phyloP scores from a whole-genome alignment of 1,284 basidiomycete species.

The Naganishia albida region DNA sequence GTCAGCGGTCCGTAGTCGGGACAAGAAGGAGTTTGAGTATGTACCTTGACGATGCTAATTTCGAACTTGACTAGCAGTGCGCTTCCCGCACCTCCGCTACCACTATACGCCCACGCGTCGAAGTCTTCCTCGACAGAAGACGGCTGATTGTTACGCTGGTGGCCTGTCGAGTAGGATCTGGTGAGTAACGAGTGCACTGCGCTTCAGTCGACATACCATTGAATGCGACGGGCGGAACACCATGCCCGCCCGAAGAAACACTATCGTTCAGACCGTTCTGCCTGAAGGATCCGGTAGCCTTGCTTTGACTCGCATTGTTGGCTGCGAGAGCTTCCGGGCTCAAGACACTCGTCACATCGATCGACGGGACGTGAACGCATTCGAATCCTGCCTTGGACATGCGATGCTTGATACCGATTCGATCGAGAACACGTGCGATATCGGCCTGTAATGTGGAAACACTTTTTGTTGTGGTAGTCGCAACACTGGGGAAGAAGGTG shows the following conservation, averaged over 20 bases:
- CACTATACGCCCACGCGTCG: conserved; percentile 67
- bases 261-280: conserved; percentile 1
- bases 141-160: not conserved
- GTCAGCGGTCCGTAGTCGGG: conserved; percentile 9
- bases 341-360: conserved; percentile 76
- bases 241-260: conserved; percentile 1
- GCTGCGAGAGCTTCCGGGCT: conserved; percentile 21
- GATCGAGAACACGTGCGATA: conserved; percentile 80
- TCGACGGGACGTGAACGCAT: conserved; percentile 90
- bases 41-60: conserved; percentile 88
- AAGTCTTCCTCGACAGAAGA: conserved; percentile 59
- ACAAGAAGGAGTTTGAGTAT: conserved; percentile 44
- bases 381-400: conserved; percentile 91
- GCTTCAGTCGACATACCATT: not conserved
- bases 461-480: conserved; percentile 90
- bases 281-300: not conserved
- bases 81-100: conserved; percentile 58
- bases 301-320: conserved; percentile 1
- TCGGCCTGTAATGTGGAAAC: conserved; percentile 78
- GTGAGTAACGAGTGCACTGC: not conserved
- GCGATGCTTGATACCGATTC: conserved; percentile 91
- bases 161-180: not conserved
- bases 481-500: conserved; percentile 63
- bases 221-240: not conserved
- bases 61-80: conserved; percentile 86